Base-by-base conservation (phyloP, 2,329 filamentous ascomycete genomes). In the Pyrenophora graminea region DNA sequence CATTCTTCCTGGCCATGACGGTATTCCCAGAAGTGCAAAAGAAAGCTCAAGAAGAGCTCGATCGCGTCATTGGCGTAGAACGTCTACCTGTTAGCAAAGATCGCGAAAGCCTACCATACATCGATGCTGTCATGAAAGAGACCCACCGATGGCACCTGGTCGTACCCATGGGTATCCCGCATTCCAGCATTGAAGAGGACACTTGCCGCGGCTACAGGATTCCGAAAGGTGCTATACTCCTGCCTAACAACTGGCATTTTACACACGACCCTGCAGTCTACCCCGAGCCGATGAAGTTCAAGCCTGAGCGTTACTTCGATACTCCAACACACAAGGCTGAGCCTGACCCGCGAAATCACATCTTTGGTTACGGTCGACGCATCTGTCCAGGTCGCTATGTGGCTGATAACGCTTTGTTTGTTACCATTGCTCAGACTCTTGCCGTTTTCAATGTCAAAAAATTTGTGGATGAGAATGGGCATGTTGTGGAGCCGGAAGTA, bases 1-100 rank as follows among this genome's bases (percentile, higher is more conserved):
- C 58, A 0, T 83, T 83, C 60, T 72, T 81, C 17, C 72, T 84
- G 0, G 81, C 80, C 0, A 83, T 83, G 64, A 76, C 73, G 13
- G 70, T 81, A n/a, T 79, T 78, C 27, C 78, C 77, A 4, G 58
- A 64, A 2, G 65, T 81, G 0, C 79, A 81, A 47, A 56, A 58
- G 13, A 82, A 81, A 55, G 79, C 77, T 0, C 76, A 76, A 53
- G 67, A 64, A 6, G 71, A 78, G 39, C 62, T 84, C 10, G 80
- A 84, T 50, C 58, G 64, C 2, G 76, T 82, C 0, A 72, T 82
- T 9, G 79, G 79, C 3, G 64, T 71, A 8, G 3, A 10, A 32
- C 69, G 80, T 6, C 66, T 83, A 1, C 81, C 81, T 1, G 70
- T 62, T 0, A 77, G 79, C 51, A 69, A 75, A 2, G 81, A 84